These are phyloP conservation scores for Karstenula rhodostoma DNA, from an alignment of 2,329 filamentous ascomycete genomes.

Conservation along the genomic window DNA sequence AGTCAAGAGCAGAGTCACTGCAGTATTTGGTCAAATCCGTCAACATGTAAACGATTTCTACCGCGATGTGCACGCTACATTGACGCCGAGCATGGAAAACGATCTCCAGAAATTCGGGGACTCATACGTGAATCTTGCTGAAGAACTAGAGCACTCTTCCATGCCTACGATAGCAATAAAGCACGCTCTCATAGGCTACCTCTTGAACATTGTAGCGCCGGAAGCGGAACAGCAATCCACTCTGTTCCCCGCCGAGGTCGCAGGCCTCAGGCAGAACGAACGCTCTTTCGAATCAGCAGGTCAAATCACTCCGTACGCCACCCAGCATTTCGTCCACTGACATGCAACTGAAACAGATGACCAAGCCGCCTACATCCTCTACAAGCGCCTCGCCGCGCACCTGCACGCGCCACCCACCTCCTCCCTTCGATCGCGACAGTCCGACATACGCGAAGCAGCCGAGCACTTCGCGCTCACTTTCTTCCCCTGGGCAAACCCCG, in stretches of 20 bases:
- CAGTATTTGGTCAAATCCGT: conserved; percentile 38
- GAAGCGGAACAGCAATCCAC: conserved; percentile 23
- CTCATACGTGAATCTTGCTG: conserved; percentile 31
- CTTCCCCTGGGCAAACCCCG: conserved; percentile 46
- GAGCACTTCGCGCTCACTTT: conserved; percentile 46
- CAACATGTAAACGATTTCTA: conserved; percentile 43
- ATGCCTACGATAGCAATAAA: conserved; percentile 40
- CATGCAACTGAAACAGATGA: conserved; percentile 18
- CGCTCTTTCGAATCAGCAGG: conserved; percentile 17
- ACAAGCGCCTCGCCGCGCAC: conserved; percentile 38
- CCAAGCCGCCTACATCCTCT: conserved; percentile 32
- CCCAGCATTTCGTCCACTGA: neutral
- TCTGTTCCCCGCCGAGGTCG: conserved; percentile 37
- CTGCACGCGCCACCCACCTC: conserved; percentile 29
- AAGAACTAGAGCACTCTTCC: conserved; percentile 34
- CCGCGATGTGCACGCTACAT: conserved; percentile 44
- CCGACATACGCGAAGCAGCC: conserved; percentile 42
- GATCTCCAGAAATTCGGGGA: conserved; percentile 39
- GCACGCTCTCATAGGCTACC: conserved; percentile 39
- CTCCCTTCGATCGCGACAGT: conserved; percentile 17
- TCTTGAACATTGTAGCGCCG: conserved; percentile 33
- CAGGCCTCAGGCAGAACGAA: conserved; percentile 18
- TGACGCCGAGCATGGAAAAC: conserved; percentile 43
- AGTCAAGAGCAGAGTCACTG: conserved; percentile 29
- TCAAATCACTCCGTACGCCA: neutral